A percentile compares a stretch with the other conserved stretches of the same genome.
These are phyloP conservation scores for Plasmodium cynomolgi DNA, from an alignment of 169 alveolate species.

Conservation along the genomic window DNA sequence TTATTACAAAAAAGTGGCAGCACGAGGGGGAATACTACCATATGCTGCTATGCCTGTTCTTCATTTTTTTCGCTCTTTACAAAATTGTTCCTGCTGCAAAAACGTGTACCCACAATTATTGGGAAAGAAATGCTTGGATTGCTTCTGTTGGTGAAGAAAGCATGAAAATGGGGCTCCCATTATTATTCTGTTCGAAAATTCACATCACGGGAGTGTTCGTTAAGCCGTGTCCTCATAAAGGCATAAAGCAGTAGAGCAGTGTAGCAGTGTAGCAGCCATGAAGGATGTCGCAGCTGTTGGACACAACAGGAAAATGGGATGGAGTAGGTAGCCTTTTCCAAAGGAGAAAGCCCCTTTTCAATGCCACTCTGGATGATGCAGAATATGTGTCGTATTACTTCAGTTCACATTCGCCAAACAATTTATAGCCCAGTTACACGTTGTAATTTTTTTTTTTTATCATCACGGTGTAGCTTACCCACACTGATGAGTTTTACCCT, in stretches of 20 bases:
- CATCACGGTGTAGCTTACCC: neutral
- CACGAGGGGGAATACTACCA: neutral
- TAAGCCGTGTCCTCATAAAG: neutral
- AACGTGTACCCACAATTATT: neutral
- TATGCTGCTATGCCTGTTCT: neutral
- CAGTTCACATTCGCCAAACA: neutral
- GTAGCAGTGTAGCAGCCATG: neutral
- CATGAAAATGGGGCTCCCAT: neutral
- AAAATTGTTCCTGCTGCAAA: neutral
- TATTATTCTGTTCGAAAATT: neutral
- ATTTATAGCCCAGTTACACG: neutral
- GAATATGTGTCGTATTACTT: neutral
- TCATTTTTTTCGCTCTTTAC: neutral
- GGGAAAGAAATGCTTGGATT: neutral
- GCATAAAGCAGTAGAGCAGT: neutral
- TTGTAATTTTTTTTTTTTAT: neutral
- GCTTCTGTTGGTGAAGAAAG: neutral
- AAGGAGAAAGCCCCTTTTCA: neutral
- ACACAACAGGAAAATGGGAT: neutral
- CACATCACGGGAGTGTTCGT: neutral
- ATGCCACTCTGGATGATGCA: neutral
- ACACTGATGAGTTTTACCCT: neutral
- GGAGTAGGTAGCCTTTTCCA: neutral
- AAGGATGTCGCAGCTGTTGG: neutral
- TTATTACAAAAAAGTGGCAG: neutral